A percentile compares a stretch with the other conserved stretches of the same genome.
These are phyloP conservation scores for Pichia pseudocactophila DNA, from an alignment of 805 yeast species.

Conservation along the genomic window DNA sequence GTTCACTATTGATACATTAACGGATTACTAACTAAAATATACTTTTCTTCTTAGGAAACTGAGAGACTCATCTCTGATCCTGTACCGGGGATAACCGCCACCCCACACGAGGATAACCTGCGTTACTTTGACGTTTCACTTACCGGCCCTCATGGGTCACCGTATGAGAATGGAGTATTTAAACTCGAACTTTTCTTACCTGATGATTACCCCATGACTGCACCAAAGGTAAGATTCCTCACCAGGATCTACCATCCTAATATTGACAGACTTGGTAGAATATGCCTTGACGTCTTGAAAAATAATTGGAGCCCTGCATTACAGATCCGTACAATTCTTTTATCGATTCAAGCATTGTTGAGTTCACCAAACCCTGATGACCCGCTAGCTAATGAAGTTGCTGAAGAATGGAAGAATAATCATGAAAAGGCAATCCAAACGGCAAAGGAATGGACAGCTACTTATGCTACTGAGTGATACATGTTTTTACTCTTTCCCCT, in stretches of 20 bases:
- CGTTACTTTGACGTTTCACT: slow-evolving; percentile 88
- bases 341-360: slow-evolving; percentile 85
- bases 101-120: slow-evolving; percentile 88
- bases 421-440: slow-evolving; percentile 71
- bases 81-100: slow-evolving; percentile 90
- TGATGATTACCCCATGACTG: slow-evolving; percentile 97
- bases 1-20: too few relatives aligned
- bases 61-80: slow-evolving; percentile 89
- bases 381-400: slow-evolving; percentile 96
- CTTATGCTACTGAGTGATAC: slow-evolving; percentile 37
- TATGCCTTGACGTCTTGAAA: slow-evolving; percentile 90
- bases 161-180: slow-evolving; percentile 78
- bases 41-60: slow-evolving; percentile 62
- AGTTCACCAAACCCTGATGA: slow-evolving; percentile 98
- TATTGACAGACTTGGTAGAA: slow-evolving; percentile 89
- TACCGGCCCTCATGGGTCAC: slow-evolving; percentile 86
- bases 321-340: slow-evolving; percentile 84
- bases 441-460: slow-evolving; percentile 68
- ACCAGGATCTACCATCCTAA: slow-evolving; percentile 96
- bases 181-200: slow-evolving; percentile 82
- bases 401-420: slow-evolving; percentile 89
- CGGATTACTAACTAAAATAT: background rate
- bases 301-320: slow-evolving; percentile 97
- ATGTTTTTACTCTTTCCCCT: background rate
- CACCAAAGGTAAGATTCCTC: slow-evolving; percentile 89